Base-by-base conservation (phyloP, 2,329 filamentous ascomycete genomes). In the Alternaria alternata region DNA sequence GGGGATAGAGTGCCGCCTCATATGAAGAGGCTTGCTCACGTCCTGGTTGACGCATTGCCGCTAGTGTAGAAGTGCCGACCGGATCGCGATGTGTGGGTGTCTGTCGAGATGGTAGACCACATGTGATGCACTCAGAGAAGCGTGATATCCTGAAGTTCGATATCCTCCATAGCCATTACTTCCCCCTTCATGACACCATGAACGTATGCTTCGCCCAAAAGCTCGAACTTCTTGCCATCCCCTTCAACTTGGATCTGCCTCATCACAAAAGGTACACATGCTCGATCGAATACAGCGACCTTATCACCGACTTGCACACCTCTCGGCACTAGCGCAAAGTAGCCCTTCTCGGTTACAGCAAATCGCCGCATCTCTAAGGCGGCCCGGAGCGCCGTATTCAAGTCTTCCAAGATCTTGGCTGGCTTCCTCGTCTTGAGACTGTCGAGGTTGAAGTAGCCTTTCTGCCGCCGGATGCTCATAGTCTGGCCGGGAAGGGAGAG, bases 131-230 rank as follows among this genome's bases (percentile, higher is more conserved):
- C 28, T 62, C 42, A 69, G 6, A 64, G 51, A 32, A 70, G 57
- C 11, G 54, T 64, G 4, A 70, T 60, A 20, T 65, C 57, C 39
- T 55, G 38, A 16, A 66, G 14, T 4, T 34, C 12, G 7, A 61
- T 12, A 16, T 66, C 55, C 7, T 61, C 39, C 54, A 56, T 48
- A 7, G 22, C 41, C 56, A 67, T 42, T 7, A 60, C 63, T 36
- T 73, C 67, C 0, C 69, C 68, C 22, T 67, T 49, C 67, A 69
- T 73, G 12, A 72, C 56, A 0, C 69, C 68, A 43, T 74, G 68
- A 14, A 70, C 67, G 51, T 72, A 71, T 9, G 60, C 51, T 34
- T 71, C 70, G 20, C 70, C 70, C 26, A 73, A 14, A 6, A 73
- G 47, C 49, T 68, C 62, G 39, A 64, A 64, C 7, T 24, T 48